These are phyloP conservation scores for Triangularia setosa DNA, from an alignment of 2,329 filamentous ascomycete species.

Conservation along the genomic window DNA sequence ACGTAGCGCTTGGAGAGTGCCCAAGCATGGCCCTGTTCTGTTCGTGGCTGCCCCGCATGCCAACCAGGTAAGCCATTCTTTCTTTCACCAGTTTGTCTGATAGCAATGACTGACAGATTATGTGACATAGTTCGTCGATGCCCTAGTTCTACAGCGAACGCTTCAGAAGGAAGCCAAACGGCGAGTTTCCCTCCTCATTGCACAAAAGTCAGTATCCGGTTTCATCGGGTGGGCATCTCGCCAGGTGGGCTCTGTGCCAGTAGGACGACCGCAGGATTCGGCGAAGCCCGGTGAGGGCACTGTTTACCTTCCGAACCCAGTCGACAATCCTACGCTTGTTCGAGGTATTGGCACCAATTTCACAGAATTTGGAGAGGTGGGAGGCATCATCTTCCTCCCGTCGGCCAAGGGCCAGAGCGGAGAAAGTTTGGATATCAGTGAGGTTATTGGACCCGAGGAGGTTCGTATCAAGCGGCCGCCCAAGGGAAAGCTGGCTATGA, in stretches of 20 bases:
- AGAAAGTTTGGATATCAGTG: constrained; percentile 76
- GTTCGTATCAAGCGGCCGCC: constrained; percentile 84
- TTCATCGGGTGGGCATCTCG: constrained; percentile 87
- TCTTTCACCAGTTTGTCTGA: neutral
- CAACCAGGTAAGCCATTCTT: constrained; percentile 66
- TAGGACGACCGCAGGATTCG: constrained; percentile 84
- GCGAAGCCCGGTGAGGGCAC: constrained; percentile 75
- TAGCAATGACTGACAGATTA: constrained; percentile 13
- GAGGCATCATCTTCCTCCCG: constrained; percentile 83
- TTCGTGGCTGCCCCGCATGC: constrained; percentile 97
- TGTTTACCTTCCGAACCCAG: constrained; percentile 84
- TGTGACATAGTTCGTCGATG: constrained; percentile 79
- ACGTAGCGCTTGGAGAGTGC: constrained; percentile 90
- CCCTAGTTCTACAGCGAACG: constrained; percentile 86
- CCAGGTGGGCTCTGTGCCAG: constrained; percentile 85
- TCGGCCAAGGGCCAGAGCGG: constrained; percentile 72
- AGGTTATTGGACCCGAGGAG: constrained; percentile 77
- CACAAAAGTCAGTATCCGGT: constrained; percentile 90
- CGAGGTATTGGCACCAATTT: constrained; percentile 81
- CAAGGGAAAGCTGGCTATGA: constrained; percentile 68
- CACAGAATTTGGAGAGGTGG: constrained; percentile 67
- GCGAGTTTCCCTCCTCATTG: constrained; percentile 87
- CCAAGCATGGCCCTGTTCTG: constrained; percentile 80
- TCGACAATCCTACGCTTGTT: constrained; percentile 77
- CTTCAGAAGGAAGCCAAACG: constrained; percentile 82